Base-by-base conservation (phyloP, 108 stramenopile species). In the Discostella stelligeroides region DNA sequence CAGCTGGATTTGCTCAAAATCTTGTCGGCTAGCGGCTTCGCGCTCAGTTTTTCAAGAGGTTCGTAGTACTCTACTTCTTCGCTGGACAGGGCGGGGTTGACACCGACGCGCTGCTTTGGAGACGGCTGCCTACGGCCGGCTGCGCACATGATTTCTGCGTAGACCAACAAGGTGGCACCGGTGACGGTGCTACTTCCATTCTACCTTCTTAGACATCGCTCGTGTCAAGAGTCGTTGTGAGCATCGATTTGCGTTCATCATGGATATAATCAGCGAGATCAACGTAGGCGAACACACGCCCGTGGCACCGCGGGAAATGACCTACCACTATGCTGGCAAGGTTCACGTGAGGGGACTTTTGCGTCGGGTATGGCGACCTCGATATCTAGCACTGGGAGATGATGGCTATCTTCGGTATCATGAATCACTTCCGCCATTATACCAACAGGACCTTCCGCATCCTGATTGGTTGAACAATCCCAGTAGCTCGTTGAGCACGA, bases 351-450 rank as follows among this genome's bases (percentile, higher is more conserved):
- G 93, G 18, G 93, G 93, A 2, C 86, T 90, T 60, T 81, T 89
- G 56, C 85, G 90, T 21, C 84, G 89, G n/a, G 79, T 91, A n/a
- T 95, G 93, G 93, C 63, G 93, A 0, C 91, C 87, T n/a, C 87
- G 93, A 27, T 90, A 91, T 62, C 72, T 95, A 20, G 91, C 91
- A 64, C 51, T 95, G 13, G 75, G 66, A 17, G 89, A 89, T 38
- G 83, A 87, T 48, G 93, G 91, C 2, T 63, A 87, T 34, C 73
- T 95, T 12, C 86, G 89, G 9, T 95, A 95, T 71, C 91, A 92
- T 64, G 93, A 95, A 84, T 71, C 88, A 17, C 34, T 79, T 11
- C 72, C 73, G 13, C 62, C 73, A 49, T 23, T 63, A 49, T 57
- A 66, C 20, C 72, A 77, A 29, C 69, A 78, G 39, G 24, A 42